These are phyloP conservation scores for Candida morakotiae DNA, from an alignment of 805 yeast genomes.

Conservation along the genomic window DNA sequence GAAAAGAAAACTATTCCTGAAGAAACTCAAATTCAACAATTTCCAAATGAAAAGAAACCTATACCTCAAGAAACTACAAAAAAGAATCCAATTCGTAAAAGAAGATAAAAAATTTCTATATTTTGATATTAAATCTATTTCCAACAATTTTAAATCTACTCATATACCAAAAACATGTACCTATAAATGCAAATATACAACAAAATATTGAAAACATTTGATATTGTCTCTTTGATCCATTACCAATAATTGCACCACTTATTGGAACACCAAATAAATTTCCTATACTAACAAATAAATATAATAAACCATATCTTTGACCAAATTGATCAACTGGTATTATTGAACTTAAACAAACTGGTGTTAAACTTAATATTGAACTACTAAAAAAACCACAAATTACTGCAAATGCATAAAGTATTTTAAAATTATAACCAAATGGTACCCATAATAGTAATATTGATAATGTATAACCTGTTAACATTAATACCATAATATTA, in stretches of 20 bases:
- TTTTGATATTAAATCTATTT: constrained; percentile 17
- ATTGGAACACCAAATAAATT: constrained; percentile 34
- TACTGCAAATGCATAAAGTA: constrained; percentile 49
- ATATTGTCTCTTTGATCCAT: constrained; percentile 24
- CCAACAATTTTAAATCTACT: constrained; percentile 32
- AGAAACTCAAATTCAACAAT: not conserved
- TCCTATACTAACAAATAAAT: constrained; percentile 50
- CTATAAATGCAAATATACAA: constrained; percentile 23
- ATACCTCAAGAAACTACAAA: too few species aligned
- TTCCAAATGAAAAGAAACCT: not conserved
- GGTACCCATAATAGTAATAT: constrained; percentile 66
- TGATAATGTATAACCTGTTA: constrained; percentile 42
- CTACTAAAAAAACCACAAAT: constrained; percentile 59
- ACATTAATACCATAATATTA: constrained; percentile 50
- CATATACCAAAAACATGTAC: constrained; percentile 24
- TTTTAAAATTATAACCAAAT: constrained; percentile 42
- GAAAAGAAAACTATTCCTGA: too few species aligned
- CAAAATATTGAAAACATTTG: constrained; percentile 29
- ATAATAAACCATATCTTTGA: constrained; percentile 62
- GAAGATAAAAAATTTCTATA: too few species aligned
- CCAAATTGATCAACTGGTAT: constrained; percentile 65
- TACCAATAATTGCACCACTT: constrained; percentile 33
- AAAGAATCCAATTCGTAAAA: too few species aligned
- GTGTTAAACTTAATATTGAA: constrained; percentile 59
- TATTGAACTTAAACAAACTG: constrained; percentile 65